A percentile compares a stretch with the other conserved stretches of the same genome.
Evolutionary conservation across 805 yeast genomes (phyloP).

Genomic region (Yarrowia deformans): DNA sequence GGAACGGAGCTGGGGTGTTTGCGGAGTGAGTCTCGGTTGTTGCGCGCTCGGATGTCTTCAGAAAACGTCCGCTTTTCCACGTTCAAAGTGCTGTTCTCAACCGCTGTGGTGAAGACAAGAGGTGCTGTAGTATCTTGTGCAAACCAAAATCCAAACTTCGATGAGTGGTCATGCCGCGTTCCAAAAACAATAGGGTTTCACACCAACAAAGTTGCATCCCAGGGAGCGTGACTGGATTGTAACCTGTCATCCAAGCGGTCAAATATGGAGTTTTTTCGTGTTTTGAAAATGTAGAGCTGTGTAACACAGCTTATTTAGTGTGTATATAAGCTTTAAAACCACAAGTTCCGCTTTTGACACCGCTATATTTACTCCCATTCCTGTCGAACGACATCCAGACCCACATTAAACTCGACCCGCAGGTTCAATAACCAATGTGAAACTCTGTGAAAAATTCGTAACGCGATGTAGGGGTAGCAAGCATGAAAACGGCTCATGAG

Average conservation of each 20-base stretch:
- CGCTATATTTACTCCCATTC: no score
- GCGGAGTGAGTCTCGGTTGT: not conserved
- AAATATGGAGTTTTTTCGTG: not conserved
- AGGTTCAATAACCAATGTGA: not conserved
- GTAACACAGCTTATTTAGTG: no score
- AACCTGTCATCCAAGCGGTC: not conserved
- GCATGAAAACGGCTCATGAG: not conserved
- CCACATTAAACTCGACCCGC: slow-evolving; percentile 10
- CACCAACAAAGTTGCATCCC: slow-evolving; percentile 18
- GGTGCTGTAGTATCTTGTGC: not conserved
- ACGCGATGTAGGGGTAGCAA: slow-evolving; percentile 37
- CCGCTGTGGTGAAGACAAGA: slow-evolving; percentile 1
- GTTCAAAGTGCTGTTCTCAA: slow-evolving; percentile 8
- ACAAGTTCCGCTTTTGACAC: no score
- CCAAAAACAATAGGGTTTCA: slow-evolving; percentile 15
- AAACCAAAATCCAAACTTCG: slow-evolving; percentile 9
- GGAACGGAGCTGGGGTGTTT: not conserved
- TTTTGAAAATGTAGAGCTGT: not conserved
- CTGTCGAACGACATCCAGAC: not conserved
- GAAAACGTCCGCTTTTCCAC: not conserved
- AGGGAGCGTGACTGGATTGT: slow-evolving; percentile 37
- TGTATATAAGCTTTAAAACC: no score
- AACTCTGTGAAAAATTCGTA: slow-evolving; percentile 11
- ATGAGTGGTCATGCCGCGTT: slow-evolving; percentile 35
- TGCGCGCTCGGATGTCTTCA: not conserved